These are phyloP conservation scores for Leccinum truebloodii DNA, from an alignment of 768 basidiomycete species.

Conservation along the genomic window DNA sequence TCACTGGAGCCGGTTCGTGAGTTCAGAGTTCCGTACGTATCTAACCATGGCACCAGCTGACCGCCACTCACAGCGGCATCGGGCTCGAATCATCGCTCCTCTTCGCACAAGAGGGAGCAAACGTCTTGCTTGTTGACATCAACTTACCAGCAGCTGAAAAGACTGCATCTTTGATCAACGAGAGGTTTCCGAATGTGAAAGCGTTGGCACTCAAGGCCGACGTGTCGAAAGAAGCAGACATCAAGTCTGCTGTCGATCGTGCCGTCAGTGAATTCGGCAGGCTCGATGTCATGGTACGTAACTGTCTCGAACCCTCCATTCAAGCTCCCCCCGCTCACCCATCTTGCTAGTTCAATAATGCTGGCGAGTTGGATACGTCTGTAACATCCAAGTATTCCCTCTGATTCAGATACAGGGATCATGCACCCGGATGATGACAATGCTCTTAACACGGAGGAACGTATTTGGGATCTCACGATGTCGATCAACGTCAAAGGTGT, in stretches of 20 bases:
- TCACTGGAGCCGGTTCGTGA: constrained; percentile 90
- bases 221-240: constrained; percentile 84
- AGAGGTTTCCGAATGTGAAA: constrained; percentile 69
- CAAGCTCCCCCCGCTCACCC: constrained; percentile 1
- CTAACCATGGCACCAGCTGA: constrained; percentile 5
- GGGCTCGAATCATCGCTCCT: constrained; percentile 94
- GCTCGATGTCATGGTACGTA: constrained; percentile 87
- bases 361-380: constrained; percentile 46
- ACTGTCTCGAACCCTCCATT: background rate
- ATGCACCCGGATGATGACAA: constrained; percentile 97
- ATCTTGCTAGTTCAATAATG: constrained; percentile 82
- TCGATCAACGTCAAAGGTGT: constrained; percentile 97
- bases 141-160: constrained; percentile 74
- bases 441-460: constrained; percentile 94
- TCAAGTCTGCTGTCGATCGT: constrained; percentile 77
- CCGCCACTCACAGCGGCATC: constrained; percentile 68
- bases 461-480: constrained; percentile 94
- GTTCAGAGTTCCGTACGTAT: constrained; percentile 29
- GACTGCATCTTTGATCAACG: constrained; percentile 59
- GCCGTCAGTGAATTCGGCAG: constrained; percentile 89
- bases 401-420: constrained; percentile 59
- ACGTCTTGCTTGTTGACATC: constrained; percentile 86
- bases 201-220: constrained; percentile 76
- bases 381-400: background rate
- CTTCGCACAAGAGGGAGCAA: constrained; percentile 94